These are phyloP conservation scores for Beauveria rudraprayagi DNA, from an alignment of 2,329 filamentous ascomycete species.

Conservation along the genomic window DNA sequence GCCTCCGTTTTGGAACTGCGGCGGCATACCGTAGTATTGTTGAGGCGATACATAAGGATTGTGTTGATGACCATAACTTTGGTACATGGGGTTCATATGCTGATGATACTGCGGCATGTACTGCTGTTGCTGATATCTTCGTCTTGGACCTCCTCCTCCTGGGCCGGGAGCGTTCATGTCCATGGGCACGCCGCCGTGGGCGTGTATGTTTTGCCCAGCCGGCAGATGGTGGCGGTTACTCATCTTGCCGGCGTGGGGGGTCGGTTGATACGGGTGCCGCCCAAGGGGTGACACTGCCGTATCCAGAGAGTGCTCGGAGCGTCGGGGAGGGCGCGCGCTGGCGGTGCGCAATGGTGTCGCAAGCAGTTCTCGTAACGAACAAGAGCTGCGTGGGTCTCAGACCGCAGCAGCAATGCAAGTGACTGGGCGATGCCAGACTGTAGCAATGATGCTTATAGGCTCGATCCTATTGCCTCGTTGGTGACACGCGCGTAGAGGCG, in stretches of 20 bases:
- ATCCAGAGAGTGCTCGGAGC: background rate
- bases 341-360: background rate
- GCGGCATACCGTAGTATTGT: conserved; percentile 46
- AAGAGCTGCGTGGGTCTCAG: background rate
- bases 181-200: conserved; percentile 26
- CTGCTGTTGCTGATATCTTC: conserved; percentile 27
- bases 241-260: conserved; percentile 66
- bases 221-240: conserved; percentile 69
- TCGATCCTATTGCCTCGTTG: background rate
- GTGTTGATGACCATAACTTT: conserved; percentile 39
- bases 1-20: conserved; percentile 48
- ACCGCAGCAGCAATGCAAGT: background rate
- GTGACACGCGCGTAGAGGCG: background rate
- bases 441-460: background rate
- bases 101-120: conserved; percentile 28
- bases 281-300: conserved; percentile 10
- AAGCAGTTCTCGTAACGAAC: background rate
- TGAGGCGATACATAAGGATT: conserved; percentile 38
- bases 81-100: conserved; percentile 41
- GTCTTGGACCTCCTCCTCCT: conserved; percentile 27
- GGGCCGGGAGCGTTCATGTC: conserved; percentile 24
- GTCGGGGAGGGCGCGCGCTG: background rate
- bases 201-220: conserved; percentile 60
- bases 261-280: conserved; percentile 14
- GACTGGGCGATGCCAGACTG: background rate